Conservation (phyloP, 306 rosid species). For the Vachellia collinsii region DNA sequence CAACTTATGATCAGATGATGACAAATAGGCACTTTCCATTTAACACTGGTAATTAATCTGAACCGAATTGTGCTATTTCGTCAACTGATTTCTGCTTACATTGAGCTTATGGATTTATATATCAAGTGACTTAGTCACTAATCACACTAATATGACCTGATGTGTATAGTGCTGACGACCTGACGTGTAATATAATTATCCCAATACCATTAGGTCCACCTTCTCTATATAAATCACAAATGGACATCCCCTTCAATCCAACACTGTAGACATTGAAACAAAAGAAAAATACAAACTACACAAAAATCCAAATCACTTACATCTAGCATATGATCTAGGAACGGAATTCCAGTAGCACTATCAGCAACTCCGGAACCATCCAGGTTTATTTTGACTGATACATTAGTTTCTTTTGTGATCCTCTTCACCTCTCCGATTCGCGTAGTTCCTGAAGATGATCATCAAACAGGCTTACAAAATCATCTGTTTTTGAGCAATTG, state of each 20-base stretch:
- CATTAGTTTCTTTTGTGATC: constrained; percentile 82
- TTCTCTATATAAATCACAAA: constrained; percentile 6
- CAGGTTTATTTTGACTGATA: constrained; percentile 75
- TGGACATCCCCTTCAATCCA: constrained; percentile 14
- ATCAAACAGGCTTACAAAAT: constrained; percentile 14
- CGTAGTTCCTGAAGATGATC: constrained; percentile 53
- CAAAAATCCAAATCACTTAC: constrained; percentile 52
- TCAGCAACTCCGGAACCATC: constrained; percentile 88
- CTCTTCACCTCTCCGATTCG: constrained; percentile 87
- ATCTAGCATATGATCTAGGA: constrained; percentile 97
- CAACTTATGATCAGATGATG: not conserved
- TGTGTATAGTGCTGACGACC: no score
- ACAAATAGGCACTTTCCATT: not conserved
- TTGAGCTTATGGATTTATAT: not conserved
- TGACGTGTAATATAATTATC: no score
- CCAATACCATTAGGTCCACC: not conserved
- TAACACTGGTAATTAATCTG: no score
- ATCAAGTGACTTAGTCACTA: no score
- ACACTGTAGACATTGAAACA: not conserved
- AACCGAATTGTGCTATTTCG: no score
- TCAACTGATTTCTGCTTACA: no score
- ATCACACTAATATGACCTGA: no score
- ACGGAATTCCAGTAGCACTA: constrained; percentile 81
- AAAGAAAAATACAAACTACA: constrained; percentile 17
- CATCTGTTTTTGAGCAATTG: not conserved